Percentiles rank a stretch among this genome's conserved stretches.
phyloP scores from a whole-genome alignment of 2,329 filamentous ascomycete genomes.

The Dactylellina drechsleri region DNA sequence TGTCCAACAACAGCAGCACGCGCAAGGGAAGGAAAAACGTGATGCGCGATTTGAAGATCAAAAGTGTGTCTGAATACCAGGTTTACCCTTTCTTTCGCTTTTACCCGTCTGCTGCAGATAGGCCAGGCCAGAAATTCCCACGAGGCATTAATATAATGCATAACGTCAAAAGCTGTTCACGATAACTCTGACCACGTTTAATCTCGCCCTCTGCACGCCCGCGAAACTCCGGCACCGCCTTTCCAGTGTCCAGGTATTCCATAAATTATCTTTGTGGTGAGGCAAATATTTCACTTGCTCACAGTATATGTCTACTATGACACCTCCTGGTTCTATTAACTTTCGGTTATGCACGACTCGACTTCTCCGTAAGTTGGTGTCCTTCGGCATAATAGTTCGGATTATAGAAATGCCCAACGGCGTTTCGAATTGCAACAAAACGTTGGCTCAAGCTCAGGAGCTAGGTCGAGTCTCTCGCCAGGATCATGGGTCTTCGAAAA shows the following conservation, averaged over 20 bases:
- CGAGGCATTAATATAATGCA: conserved; percentile 47
- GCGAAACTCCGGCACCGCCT: too few species aligned
- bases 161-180: neutral
- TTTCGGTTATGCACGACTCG: conserved; percentile 50
- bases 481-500: conserved; percentile 36
- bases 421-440: neutral
- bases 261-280: neutral
- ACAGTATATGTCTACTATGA: neutral
- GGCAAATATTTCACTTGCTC: conserved; percentile 22
- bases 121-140: conserved; percentile 24
- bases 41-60: conserved; percentile 47
- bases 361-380: neutral
- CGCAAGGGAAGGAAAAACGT: conserved; percentile 26
- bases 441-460: neutral
- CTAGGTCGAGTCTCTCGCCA: neutral
- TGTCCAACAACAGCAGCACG: neutral
- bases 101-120: conserved; percentile 34
- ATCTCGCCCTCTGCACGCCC: neutral
- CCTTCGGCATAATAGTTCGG: conserved; percentile 50
- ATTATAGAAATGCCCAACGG: conserved; percentile 32
- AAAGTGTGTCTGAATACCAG: conserved; percentile 9
- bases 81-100: conserved; percentile 49
- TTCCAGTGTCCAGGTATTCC: too few species aligned
- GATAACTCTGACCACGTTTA: neutral
- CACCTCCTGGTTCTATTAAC: conserved; percentile 1